A percentile compares a stretch with the other conserved stretches of the same genome.
These are phyloP conservation scores for Candida hispaniensis DNA, from an alignment of 805 yeast species.

Conservation along the genomic window DNA sequence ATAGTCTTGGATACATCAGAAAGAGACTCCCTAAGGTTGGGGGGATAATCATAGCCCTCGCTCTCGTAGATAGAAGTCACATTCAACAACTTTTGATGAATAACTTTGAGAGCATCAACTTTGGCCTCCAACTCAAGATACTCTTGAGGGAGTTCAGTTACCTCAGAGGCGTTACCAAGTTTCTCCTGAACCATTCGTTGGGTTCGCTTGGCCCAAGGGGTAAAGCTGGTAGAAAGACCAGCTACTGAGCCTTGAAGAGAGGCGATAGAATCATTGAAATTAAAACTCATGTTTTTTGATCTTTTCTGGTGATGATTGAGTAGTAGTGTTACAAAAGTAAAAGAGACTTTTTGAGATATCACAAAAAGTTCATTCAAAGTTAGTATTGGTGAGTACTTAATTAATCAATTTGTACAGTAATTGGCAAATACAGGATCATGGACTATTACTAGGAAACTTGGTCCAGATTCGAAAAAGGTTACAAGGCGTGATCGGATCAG, in stretches of 20 bases:
- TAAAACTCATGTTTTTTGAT: constrained; percentile 21
- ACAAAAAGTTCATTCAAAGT: too few relatives aligned
- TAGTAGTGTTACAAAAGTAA: not conserved
- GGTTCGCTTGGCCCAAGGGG: constrained; percentile 73
- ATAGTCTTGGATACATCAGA: constrained; percentile 59
- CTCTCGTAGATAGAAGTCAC: constrained; percentile 53
- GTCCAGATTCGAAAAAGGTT: too few relatives aligned
- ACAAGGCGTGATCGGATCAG: too few relatives aligned
- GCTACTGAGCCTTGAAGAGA: constrained; percentile 28
- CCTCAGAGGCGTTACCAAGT: constrained; percentile 70
- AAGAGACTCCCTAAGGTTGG: constrained; percentile 63
- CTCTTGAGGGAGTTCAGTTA: constrained; percentile 76
- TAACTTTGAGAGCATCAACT: constrained; percentile 60
- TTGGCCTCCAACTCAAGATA: constrained; percentile 62
- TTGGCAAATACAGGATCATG: too few relatives aligned
- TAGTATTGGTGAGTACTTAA: too few relatives aligned
- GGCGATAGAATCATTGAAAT: constrained; percentile 32
- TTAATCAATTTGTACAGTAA: too few relatives aligned
- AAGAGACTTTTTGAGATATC: too few relatives aligned
- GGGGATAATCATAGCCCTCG: constrained; percentile 79
- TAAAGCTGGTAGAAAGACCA: constrained; percentile 37
- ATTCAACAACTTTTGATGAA: constrained; percentile 47
- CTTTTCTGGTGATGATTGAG: too few relatives aligned
- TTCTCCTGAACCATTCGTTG: constrained; percentile 67
- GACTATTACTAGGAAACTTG: too few relatives aligned